Evolutionary conservation across 2,329 filamentous ascomycete species (phyloP), one percentile per base, ranked within the genome.

Genomic region (Ambrosiella beaveri): DNA sequence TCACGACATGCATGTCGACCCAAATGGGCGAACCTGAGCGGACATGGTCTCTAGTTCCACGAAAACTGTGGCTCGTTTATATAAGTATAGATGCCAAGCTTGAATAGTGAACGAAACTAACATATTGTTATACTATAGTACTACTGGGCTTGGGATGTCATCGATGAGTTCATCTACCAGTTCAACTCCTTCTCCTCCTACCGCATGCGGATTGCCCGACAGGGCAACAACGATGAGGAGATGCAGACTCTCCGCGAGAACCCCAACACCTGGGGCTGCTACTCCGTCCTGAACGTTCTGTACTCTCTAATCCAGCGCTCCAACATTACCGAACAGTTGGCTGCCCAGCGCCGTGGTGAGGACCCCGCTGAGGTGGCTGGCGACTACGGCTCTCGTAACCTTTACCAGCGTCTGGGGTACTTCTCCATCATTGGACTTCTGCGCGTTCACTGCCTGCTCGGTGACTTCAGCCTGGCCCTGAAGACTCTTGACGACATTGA

Each of bases 91-190:
- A 27, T 17, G 17, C 56, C 27, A 13, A 37, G 27, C 27, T n/a
- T 41, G 13, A 37, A 17, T 19, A 7, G 15, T 40, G 19, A 8
- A 12, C 39, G 17, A 37, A 8, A 38, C 59, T 61, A 57, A 61
- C 53, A 15, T 36, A n/a, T 35, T 47, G 19, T 50, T 54, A 45
- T 57, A 53, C 50, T 56, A 45, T 49, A 97, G 88, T 94, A 95
- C 75, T 96, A 91, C 77, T 98, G 93, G 93, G 93, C 93, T 47
- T 98, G 93, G 93, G 93, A 98, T 71, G 91, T 97, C 65, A 96
- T 98, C 74, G 93, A 98, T 72, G 93, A 98, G 74, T 98, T 98
- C 77, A 97, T 98, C 75, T 98, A 98, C 78, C 93, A 98, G 73
- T 98, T 98, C 79, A 96, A 98, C 79, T 94, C 90, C 61, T 98